phyloP scores from a whole-genome alignment of 2,329 filamentous ascomycete genomes.

The Xylaria sp. region DNA sequence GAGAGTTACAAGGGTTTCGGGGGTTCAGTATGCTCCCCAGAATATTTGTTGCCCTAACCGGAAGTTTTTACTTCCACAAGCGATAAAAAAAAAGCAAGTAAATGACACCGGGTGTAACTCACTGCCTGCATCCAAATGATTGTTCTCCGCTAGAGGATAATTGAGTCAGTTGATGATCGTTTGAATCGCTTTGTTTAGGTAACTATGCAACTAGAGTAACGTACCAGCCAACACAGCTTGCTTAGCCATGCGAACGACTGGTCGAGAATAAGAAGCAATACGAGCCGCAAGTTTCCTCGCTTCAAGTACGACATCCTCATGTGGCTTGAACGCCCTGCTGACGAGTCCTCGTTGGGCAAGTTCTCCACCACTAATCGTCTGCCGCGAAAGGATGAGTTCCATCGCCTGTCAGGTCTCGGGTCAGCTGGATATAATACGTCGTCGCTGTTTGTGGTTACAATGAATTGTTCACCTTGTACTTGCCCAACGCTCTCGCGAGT shows the following conservation, averaged over 20 bases:
- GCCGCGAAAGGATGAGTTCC: conserved; percentile 58
- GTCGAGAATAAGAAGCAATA: conserved; percentile 54
- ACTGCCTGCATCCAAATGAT: conserved; percentile 53
- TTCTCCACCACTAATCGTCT: conserved; percentile 50
- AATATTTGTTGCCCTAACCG: no score
- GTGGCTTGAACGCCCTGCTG: conserved; percentile 49
- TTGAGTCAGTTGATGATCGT: conserved; percentile 28
- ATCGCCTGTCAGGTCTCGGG: conserved; percentile 51
- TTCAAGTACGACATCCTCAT: conserved; percentile 51
- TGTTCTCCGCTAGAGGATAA: conserved; percentile 53
- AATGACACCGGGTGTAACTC: no score
- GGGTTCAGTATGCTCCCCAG: no score
- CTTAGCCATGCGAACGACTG: conserved; percentile 56
- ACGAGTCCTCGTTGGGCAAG: conserved; percentile 55
- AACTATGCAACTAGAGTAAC: background rate
- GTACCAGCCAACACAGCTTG: conserved; percentile 51
- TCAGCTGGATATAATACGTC: conserved; percentile 11
- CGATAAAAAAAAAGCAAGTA: no score
- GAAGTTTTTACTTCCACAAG: no score
- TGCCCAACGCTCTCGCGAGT: conserved; percentile 50
- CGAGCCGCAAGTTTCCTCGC: conserved; percentile 52
- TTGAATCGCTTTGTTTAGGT: background rate
- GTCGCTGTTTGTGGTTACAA: background rate
- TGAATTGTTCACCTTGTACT: conserved; percentile 46
- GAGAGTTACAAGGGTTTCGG: no score